Evolutionary conservation across 2,329 filamentous ascomycete species (phyloP).

Genomic region (Torrubiella hemipterigena): DNA sequence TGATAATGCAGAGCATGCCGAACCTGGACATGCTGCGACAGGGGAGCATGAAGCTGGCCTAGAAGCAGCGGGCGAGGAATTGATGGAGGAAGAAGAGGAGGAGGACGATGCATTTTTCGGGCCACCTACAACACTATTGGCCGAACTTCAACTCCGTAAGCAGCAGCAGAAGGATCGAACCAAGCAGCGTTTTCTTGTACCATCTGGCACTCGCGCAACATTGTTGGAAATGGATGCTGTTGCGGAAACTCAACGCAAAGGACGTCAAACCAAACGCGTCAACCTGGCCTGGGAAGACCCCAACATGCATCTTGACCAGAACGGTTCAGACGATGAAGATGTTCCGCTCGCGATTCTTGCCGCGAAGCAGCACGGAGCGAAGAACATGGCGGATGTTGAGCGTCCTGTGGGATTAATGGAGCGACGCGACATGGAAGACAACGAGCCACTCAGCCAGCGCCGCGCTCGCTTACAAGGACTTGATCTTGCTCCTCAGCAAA

Average conservation of each 20-base stretch:
- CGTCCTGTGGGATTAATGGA: constrained; percentile 66
- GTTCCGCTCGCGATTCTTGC: constrained; percentile 77
- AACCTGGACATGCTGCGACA: too few species aligned
- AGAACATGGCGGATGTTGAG: constrained; percentile 42
- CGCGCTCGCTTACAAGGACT: constrained; percentile 63
- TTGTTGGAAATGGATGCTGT: constrained; percentile 84
- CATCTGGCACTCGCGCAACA: constrained; percentile 73
- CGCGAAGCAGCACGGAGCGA: constrained; percentile 40
- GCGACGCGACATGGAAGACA: constrained; percentile 76
- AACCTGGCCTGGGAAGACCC: constrained; percentile 85
- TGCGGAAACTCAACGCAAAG: constrained; percentile 68
- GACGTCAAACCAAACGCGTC: constrained; percentile 62
- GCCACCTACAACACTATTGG: constrained; percentile 78
- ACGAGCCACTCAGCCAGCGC: constrained; percentile 72
- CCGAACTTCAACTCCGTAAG: constrained; percentile 85
- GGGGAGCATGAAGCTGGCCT: not conserved
- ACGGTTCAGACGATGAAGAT: constrained; percentile 61
- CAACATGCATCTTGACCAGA: constrained; percentile 28
- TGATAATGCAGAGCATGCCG: too few species aligned
- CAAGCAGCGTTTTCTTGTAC: constrained; percentile 40
- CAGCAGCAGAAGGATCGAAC: constrained; percentile 75
- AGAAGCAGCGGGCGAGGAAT: constrained; percentile 18
- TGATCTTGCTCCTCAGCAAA: constrained; percentile 28
- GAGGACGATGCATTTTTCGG: constrained; percentile 47
- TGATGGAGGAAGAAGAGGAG: constrained; percentile 32